These are phyloP conservation scores for Phytophthora palmivora DNA, from an alignment of 352 stramenopile species.

Conservation along the genomic window DNA sequence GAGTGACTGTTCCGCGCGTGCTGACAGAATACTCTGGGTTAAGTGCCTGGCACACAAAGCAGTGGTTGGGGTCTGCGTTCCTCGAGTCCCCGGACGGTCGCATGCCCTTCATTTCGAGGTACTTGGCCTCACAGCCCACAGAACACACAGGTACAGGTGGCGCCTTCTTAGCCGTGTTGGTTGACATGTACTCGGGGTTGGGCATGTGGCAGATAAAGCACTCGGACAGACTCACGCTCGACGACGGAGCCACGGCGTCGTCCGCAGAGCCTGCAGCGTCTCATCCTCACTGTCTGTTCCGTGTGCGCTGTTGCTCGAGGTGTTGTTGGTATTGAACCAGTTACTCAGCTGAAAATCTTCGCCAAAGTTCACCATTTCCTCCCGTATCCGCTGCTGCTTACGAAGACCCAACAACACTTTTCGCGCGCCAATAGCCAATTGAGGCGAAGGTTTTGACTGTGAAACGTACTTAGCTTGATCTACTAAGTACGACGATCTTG, in stretches of 20 bases:
- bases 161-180: constrained; percentile 59
- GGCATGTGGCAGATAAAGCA: constrained; percentile 69
- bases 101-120: constrained; percentile 64
- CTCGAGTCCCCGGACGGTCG: constrained; percentile 34
- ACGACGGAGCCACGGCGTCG: constrained; percentile 26
- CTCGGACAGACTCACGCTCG: constrained; percentile 36
- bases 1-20: constrained; percentile 57
- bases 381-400: not conserved
- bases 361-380: constrained; percentile 48
- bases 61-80: constrained; percentile 43
- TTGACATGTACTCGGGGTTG: constrained; percentile 74
- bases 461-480: constrained; percentile 4
- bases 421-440: constrained; percentile 39
- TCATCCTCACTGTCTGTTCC: constrained; percentile 49
- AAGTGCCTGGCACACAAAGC: constrained; percentile 66
- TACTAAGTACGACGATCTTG: constrained; percentile 48
- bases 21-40: constrained; percentile 77
- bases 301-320: constrained; percentile 38
- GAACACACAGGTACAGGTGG: constrained; percentile 69
- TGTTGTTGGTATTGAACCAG: constrained; percentile 77
- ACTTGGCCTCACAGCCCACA: constrained; percentile 58
- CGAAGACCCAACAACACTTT: too few species aligned
- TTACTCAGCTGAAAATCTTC: constrained; percentile 82
- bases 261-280: constrained; percentile 34
- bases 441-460: constrained; percentile 4